These are phyloP conservation scores for Aspergillus ruber DNA, from an alignment of 2,329 filamentous ascomycete genomes.

Conservation along the genomic window DNA sequence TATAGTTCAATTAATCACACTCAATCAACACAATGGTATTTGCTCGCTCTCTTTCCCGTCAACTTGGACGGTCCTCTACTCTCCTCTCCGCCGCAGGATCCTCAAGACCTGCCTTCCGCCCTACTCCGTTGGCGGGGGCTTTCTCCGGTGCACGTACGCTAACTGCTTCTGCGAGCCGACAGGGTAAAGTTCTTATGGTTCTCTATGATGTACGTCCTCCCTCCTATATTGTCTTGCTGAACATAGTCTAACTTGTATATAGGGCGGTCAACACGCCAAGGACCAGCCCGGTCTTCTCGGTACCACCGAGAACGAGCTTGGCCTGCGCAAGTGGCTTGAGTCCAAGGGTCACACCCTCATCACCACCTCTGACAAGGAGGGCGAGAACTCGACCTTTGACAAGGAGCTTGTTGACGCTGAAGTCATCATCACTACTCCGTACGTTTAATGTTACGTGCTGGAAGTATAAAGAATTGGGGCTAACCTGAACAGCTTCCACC, in stretches of 20 bases:
- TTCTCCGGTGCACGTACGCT: conserved; percentile 54
- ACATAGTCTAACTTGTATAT: conserved; percentile 5
- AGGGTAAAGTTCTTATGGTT: conserved; percentile 94
- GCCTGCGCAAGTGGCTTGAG: conserved; percentile 95
- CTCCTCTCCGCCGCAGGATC: conserved; percentile 40
- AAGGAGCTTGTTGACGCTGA: conserved; percentile 94
- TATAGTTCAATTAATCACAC: conserved; percentile 2
- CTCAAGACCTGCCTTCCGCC: conserved; percentile 26
- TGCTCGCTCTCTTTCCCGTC: conserved; percentile 54
- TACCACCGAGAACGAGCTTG: conserved; percentile 97
- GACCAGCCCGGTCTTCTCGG: conserved; percentile 84
- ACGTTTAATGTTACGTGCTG: conserved; percentile 22
- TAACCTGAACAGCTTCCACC: conserved; percentile 70
- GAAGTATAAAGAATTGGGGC: conserved; percentile 7
- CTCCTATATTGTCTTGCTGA: background rate
- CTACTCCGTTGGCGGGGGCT: conserved; percentile 35
- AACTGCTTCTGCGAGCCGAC: conserved; percentile 58
- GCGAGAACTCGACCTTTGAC: conserved; percentile 87
- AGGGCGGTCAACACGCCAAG: conserved; percentile 77
- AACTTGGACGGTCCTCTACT: conserved; percentile 48
- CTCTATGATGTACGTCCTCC: conserved; percentile 70
- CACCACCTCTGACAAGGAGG: conserved; percentile 97
- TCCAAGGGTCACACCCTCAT: conserved; percentile 92
- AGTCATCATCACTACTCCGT: conserved; percentile 99
- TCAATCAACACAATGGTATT: conserved; percentile 52